These are phyloP conservation scores for Exophiala xenobiotica DNA, from an alignment of 2,329 filamentous ascomycete genomes.

Conservation along the genomic window DNA sequence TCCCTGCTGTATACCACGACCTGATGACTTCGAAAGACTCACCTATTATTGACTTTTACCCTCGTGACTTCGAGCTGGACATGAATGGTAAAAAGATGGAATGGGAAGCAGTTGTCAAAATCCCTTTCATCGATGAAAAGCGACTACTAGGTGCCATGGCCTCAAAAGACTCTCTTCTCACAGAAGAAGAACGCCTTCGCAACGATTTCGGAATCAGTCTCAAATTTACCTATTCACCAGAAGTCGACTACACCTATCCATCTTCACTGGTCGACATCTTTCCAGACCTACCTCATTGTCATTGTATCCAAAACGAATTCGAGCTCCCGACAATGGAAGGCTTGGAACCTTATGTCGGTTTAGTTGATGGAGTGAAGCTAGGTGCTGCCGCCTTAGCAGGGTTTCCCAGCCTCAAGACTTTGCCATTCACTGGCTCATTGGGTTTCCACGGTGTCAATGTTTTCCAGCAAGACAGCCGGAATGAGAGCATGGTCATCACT, in stretches of 20 bases:
- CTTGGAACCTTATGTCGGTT: constrained; percentile 76
- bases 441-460: constrained; percentile 89
- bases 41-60: constrained; percentile 97
- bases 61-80: constrained; percentile 91
- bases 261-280: constrained; percentile 88
- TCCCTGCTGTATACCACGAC: constrained; percentile 80
- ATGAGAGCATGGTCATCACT: constrained; percentile 93
- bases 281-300: constrained; percentile 81
- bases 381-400: constrained; percentile 83
- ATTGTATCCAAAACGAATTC: constrained; percentile 93
- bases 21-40: constrained; percentile 90
- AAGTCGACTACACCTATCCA: constrained; percentile 77
- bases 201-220: constrained; percentile 90
- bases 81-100: constrained; percentile 99
- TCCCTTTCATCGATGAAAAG: constrained; percentile 95
- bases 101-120: constrained; percentile 98
- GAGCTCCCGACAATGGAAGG: constrained; percentile 92
- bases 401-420: constrained; percentile 83
- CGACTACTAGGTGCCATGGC: constrained; percentile 82
- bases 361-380: constrained; percentile 80
- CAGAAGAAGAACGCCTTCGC: constrained; percentile 72
- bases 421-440: constrained; percentile 78
- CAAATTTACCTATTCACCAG: constrained; percentile 83
- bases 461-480: constrained; percentile 92
- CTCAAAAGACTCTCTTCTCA: constrained; percentile 75